Base-by-base conservation (phyloP, 129 eudicot genomes). In the Solidago caesia region DNA sequence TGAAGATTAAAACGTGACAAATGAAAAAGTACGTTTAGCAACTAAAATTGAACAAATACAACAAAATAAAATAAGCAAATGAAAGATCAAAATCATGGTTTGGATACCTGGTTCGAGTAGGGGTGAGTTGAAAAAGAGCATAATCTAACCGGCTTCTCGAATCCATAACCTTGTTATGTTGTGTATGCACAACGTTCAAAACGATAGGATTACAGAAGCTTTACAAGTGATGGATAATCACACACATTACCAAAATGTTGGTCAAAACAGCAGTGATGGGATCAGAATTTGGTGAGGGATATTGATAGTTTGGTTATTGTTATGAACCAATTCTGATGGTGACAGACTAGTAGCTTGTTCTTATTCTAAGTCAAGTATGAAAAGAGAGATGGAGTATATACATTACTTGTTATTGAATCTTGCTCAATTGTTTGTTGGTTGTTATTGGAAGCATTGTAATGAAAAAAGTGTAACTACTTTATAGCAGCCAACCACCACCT, bases 21-120 rank as follows among this genome's bases (percentile, higher is more conserved):
- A 49, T 5, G 46, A 7, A 0, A 42, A 55, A 21, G 74, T 7
- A 15, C 21, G 21, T 51, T 51, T 6, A 12, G n/a, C 57, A 56
- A 13, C 62, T 12, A 56, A 21, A 56, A 62, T 62, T 15, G 2
- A 25, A 47, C 25, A 41, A 64, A 25, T 42, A 65, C 33, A 15
- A 42, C 0, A 4, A 12, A 48, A 44, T 4, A 21, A n/a, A 10
- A 25, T 42, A 46, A 56, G 25, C n/a, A 56, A 45, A 49, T 12
- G 16, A 47, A 15, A 9, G 52, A 27, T 61, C 48, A 60, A n/a
- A 7, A 13, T 64, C 55, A n/a, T 60, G 53, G 71, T 26, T 63
- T 16, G 5, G 15, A 42, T 84, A 88, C 96, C 98, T 92, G 43
- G 98, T 92, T 84, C 98, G 85, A 9, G 98, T 92, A 12, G 98